Evolutionary conservation across 805 yeast species (phyloP).

Genomic region (Saccharomycopsis lassenensis): DNA sequence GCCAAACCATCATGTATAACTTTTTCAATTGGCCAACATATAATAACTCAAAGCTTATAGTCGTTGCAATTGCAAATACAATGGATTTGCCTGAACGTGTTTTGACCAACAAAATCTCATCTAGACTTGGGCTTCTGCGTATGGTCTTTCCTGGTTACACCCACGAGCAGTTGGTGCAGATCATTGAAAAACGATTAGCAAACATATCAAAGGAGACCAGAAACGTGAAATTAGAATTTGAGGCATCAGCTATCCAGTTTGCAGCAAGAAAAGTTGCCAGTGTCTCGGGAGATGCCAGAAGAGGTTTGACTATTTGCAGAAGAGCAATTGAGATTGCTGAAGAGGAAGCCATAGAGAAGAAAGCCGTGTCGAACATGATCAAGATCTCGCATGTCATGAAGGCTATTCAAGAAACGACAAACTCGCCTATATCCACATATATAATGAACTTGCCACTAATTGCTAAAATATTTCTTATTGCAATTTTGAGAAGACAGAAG

Average conservation of each 20-base stretch:
- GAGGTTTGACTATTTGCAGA: conserved; percentile 80
- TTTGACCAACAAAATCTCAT: conserved; percentile 78
- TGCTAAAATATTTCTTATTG: conserved; percentile 62
- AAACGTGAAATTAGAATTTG: conserved; percentile 31
- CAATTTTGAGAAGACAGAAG: conserved; percentile 50
- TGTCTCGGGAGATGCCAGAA: conserved; percentile 94
- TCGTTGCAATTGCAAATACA: conserved; percentile 91
- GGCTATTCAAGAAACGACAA: conserved; percentile 71
- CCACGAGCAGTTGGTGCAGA: conserved; percentile 61
- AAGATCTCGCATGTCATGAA: conserved; percentile 63
- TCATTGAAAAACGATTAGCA: conserved; percentile 62
- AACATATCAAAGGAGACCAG: conserved; percentile 25
- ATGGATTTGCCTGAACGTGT: conserved; percentile 94
- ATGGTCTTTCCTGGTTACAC: conserved; percentile 85
- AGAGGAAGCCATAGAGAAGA: conserved; percentile 34
- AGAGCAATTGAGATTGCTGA: conserved; percentile 88
- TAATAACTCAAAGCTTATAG: conserved; percentile 64
- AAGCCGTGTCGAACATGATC: conserved; percentile 30
- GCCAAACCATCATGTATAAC: conserved; percentile 84
- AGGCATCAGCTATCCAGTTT: conserved; percentile 73
- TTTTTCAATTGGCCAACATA: conserved; percentile 97
- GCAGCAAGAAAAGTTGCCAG: conserved; percentile 92
- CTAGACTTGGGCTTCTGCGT: conserved; percentile 81
- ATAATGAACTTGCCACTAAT: conserved; percentile 52
- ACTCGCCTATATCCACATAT: conserved; percentile 57